Evolutionary conservation across 208 protist species (phyloP).

Genomic region (Kentomonas sorsogonicus): DNA sequence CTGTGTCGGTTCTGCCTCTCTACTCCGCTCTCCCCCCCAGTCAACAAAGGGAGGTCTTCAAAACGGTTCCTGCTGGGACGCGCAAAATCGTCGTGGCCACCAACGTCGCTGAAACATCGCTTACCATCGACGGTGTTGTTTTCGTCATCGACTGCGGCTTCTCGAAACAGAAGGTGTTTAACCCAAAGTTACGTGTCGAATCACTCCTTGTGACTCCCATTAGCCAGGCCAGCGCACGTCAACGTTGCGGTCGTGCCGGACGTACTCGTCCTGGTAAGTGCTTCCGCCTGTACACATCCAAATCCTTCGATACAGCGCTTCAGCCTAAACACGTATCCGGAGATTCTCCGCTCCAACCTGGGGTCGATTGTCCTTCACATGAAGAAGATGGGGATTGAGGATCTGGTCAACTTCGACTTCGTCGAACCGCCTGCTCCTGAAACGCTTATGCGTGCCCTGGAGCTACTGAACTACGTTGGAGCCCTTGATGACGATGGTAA

Average conservation of each 20-base stretch:
- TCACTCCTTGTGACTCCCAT: conserved; percentile 96
- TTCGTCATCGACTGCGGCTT: conserved; percentile 98
- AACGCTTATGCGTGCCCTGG: conserved; percentile 93
- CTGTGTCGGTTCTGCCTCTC: conserved; percentile 93
- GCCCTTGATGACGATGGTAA: conserved; percentile 97
- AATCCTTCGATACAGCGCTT: conserved; percentile 93
- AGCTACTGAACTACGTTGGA: conserved; percentile 93
- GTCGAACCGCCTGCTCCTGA: conserved; percentile 96
- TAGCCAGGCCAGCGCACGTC: conserved; percentile 94
- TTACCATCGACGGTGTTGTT: conserved; percentile 99
- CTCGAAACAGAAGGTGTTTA: conserved; percentile 97
- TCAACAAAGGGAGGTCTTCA: conserved; percentile 97
- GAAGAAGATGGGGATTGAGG: conserved; percentile 98
- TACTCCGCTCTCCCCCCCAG: conserved; percentile 97
- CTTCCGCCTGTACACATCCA: conserved; percentile 95
- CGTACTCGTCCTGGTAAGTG: conserved; percentile 96
- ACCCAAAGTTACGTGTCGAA: conserved; percentile 97
- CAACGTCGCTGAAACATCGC: conserved; percentile 99
- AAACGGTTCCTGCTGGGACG: conserved; percentile 78
- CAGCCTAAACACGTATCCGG: conserved; percentile 92
- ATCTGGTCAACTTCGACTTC: conserved; percentile 97
- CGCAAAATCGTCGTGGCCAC: conserved; percentile 98
- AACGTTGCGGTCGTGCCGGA: conserved; percentile 94
- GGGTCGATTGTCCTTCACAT: conserved; percentile 95
- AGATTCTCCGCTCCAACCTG: conserved; percentile 98